Evolutionary conservation across 2,329 filamentous ascomycete genomes (phyloP).

Genomic region (Fusarium palustre): DNA sequence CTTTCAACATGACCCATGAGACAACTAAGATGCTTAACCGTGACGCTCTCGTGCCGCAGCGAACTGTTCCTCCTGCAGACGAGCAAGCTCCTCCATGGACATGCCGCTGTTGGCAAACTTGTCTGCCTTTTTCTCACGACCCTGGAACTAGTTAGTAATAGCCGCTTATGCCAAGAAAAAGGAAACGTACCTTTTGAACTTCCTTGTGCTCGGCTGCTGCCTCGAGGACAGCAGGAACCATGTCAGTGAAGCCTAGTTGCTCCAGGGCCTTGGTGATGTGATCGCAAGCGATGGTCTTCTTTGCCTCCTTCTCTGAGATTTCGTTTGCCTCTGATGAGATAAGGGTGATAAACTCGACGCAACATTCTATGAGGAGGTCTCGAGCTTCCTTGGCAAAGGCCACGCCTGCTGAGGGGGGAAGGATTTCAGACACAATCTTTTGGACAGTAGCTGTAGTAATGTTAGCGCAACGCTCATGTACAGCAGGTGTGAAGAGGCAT

Average conservation of each 20-base stretch:
- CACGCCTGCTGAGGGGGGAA: slow-evolving; percentile 78
- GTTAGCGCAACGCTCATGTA: slow-evolving; percentile 44
- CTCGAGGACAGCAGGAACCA: slow-evolving; percentile 86
- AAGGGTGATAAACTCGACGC: slow-evolving; percentile 98
- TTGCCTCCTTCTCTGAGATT: slow-evolving; percentile 97
- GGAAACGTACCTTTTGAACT: slow-evolving; percentile 79
- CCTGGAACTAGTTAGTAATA: slow-evolving; percentile 67
- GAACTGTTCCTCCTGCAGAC: slow-evolving; percentile 92
- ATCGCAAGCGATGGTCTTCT: slow-evolving; percentile 98
- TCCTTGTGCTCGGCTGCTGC: slow-evolving; percentile 94
- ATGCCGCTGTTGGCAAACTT: slow-evolving; percentile 96
- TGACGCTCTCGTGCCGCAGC: slow-evolving; percentile 70
- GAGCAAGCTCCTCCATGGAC: slow-evolving; percentile 88
- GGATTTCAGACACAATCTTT: slow-evolving; percentile 93
- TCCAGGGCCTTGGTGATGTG: slow-evolving; percentile 96
- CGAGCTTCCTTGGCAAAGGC: slow-evolving; percentile 95
- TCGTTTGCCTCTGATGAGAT: slow-evolving; percentile 99
- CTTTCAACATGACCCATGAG: not conserved
- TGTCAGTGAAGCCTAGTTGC: slow-evolving; percentile 91
- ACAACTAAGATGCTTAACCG: slow-evolving; percentile 35
- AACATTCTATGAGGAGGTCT: slow-evolving; percentile 96
- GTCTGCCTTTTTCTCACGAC: slow-evolving; percentile 94
- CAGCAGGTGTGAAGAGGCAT: slow-evolving; percentile 39
- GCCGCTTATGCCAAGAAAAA: slow-evolving; percentile 37
- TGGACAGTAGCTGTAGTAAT: slow-evolving; percentile 71